Evolutionary conservation across 2,329 filamentous ascomycete genomes (phyloP).

Genomic region (Pyrenophora seminiperda): DNA sequence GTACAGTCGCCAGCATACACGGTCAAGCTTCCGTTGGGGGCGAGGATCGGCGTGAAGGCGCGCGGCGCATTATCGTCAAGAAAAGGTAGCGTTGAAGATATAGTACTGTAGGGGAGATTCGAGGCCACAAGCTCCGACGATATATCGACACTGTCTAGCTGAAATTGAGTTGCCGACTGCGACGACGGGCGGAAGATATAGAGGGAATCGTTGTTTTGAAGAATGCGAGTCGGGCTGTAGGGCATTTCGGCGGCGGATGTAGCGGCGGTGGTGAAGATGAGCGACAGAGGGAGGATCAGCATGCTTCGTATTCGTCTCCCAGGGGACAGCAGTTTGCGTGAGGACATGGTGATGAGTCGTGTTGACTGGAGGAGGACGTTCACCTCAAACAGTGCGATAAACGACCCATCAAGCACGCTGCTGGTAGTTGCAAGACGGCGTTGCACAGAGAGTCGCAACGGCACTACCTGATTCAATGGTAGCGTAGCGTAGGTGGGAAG

Average conservation of each 20-base stretch:
- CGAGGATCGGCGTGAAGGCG: constrained; percentile 71
- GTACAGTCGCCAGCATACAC: constrained; percentile 77
- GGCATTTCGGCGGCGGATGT: constrained; percentile 60
- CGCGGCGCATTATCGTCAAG: constrained; percentile 56
- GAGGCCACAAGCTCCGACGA: constrained; percentile 61
- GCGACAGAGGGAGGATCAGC: background rate
- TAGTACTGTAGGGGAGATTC: constrained; percentile 50
- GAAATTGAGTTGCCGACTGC: constrained; percentile 51
- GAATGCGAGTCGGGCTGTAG: constrained; percentile 77
- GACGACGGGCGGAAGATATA: constrained; percentile 71
- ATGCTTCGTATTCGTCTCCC: constrained; percentile 3
- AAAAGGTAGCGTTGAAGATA: constrained; percentile 68
- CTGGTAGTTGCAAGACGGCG: constrained; percentile 1
- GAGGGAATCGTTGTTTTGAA: constrained; percentile 63
- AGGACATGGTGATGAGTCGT: constrained; percentile 9
- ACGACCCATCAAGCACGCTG: constrained; percentile 25
- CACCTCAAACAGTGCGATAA: constrained; percentile 24
- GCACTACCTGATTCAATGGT: constrained; percentile 8
- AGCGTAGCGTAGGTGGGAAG: constrained; percentile 14
- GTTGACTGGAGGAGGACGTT: constrained; percentile 21
- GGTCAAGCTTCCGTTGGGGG: constrained; percentile 70
- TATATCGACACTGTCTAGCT: constrained; percentile 70
- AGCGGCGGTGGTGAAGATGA: background rate
- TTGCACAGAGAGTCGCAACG: constrained; percentile 8
- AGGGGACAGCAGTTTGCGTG: constrained; percentile 3